Evolutionary conservation across 2,329 filamentous ascomycete genomes (phyloP).

Genomic region (Alternaria sp.): DNA sequence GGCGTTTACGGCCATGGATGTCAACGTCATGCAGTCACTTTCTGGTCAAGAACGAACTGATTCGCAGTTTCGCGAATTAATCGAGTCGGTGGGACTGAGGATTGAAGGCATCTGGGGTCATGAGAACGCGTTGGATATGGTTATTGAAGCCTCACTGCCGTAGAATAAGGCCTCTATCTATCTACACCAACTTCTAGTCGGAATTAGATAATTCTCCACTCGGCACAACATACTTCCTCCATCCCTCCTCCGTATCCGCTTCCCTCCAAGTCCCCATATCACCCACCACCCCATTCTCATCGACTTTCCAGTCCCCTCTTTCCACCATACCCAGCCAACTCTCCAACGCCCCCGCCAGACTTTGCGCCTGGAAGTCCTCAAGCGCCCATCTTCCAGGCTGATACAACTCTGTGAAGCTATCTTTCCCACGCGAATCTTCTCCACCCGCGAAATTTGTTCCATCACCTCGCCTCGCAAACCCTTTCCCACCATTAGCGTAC

Average conservation of each 20-base stretch:
- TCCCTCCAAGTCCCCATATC: slow-evolving; percentile 11
- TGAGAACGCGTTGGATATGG: background rate
- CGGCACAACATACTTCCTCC: slow-evolving; percentile 8
- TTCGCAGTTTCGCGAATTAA: background rate
- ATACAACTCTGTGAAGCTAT: background rate
- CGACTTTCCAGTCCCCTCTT: slow-evolving; percentile 20
- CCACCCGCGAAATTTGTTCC: background rate
- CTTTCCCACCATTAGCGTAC: background rate
- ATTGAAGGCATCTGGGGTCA: background rate
- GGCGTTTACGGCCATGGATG: background rate
- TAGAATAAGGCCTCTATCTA: background rate
- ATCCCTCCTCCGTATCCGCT: slow-evolving; percentile 13
- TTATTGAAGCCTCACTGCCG: background rate
- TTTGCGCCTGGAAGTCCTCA: background rate
- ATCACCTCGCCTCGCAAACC: background rate
- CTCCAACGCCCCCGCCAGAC: background rate
- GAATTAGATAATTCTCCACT: background rate
- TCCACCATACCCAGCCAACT: slow-evolving; percentile 13
- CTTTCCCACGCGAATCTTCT: background rate
- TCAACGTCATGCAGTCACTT: background rate
- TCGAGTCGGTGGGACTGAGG: background rate
- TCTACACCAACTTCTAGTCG: background rate
- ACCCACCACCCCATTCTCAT: slow-evolving; percentile 13
- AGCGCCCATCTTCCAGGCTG: background rate
- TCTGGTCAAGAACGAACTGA: background rate